phyloP scores from a whole-genome alignment of 176 grass and related monocot genomes.

The Saccharum officinarum region DNA sequence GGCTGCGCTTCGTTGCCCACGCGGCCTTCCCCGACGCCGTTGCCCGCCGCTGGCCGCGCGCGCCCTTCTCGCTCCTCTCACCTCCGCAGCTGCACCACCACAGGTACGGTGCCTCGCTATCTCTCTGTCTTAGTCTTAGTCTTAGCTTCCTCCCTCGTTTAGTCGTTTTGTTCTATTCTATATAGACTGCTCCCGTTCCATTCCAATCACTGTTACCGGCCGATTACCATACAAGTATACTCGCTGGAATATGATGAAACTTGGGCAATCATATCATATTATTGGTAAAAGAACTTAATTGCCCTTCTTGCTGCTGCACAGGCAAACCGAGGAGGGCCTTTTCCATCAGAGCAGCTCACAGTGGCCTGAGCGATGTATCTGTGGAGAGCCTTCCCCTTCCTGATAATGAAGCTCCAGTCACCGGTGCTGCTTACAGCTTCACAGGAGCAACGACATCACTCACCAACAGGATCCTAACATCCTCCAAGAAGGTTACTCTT shows the following conservation, averaged over 20 bases:
- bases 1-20: slow-evolving; percentile 24
- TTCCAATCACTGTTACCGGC: too few relatives aligned
- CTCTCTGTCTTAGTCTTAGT: too few relatives aligned
- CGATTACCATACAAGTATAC: too few relatives aligned
- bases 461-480: slow-evolving; percentile 48
- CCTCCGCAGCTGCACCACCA: not conserved
- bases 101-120: not conserved
- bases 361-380: slow-evolving; percentile 40
- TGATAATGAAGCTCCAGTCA: slow-evolving; percentile 41
- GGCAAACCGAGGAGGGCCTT: slow-evolving; percentile 1
- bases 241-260: too few relatives aligned
- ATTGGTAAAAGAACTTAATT: not conserved
- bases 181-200: too few relatives aligned
- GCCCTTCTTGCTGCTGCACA: not conserved
- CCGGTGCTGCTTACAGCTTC: slow-evolving; percentile 70
- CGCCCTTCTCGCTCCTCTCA: not conserved
- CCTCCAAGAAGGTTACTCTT: slow-evolving; percentile 67
- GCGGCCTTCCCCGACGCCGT: slow-evolving; percentile 30
- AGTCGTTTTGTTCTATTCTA: too few relatives aligned
- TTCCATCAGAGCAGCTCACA: slow-evolving; percentile 30
- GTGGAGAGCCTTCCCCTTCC: slow-evolving; percentile 32
- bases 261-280: too few relatives aligned
- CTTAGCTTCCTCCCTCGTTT: too few relatives aligned
- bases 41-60: not conserved
- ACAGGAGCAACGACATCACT: slow-evolving; percentile 69